phyloP scores from a whole-genome alignment of 2,329 filamentous ascomycete genomes.

The Aspergillus ustus region DNA sequence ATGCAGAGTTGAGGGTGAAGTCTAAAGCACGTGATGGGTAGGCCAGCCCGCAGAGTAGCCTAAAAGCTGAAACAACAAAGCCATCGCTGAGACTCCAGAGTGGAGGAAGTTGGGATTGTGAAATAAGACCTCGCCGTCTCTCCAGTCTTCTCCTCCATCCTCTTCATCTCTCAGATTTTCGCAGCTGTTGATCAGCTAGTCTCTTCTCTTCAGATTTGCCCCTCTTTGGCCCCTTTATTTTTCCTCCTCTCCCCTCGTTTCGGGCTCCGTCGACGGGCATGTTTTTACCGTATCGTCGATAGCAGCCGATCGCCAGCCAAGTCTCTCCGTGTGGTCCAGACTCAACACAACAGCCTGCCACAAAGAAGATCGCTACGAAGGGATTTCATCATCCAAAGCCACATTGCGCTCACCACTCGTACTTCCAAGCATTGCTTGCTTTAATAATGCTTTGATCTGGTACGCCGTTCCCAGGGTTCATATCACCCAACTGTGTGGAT shows the following conservation, averaged over 20 bases:
- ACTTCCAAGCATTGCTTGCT: neutral
- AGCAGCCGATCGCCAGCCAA: slow-evolving; percentile 16
- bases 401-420: neutral
- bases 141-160: neutral
- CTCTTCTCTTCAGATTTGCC: slow-evolving; percentile 5
- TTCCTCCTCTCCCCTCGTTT: slow-evolving; percentile 1
- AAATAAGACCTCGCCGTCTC: slow-evolving; percentile 8
- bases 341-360: slow-evolving; percentile 12
- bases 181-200: slow-evolving; percentile 15
- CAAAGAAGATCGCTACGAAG: slow-evolving; percentile 5
- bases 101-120: slow-evolving; percentile 1
- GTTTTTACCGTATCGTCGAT: slow-evolving; percentile 15
- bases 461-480: neutral
- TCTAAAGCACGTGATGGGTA: neutral
- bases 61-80: slow-evolving; percentile 8
- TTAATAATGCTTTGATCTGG: slow-evolving; percentile 2
- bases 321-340: slow-evolving; percentile 16
- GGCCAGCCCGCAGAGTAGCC: neutral
- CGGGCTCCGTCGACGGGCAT: slow-evolving; percentile 2
- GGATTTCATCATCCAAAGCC: neutral
- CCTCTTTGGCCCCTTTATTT: slow-evolving; percentile 8
- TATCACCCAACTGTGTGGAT: neutral
- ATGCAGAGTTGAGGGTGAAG: neutral
- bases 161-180: neutral
- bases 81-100: slow-evolving; percentile 2